Evolutionary conservation across 2,329 filamentous ascomycete species (phyloP), one percentile per base, ranked within the genome.

Genomic region (Venturia asperata): DNA sequence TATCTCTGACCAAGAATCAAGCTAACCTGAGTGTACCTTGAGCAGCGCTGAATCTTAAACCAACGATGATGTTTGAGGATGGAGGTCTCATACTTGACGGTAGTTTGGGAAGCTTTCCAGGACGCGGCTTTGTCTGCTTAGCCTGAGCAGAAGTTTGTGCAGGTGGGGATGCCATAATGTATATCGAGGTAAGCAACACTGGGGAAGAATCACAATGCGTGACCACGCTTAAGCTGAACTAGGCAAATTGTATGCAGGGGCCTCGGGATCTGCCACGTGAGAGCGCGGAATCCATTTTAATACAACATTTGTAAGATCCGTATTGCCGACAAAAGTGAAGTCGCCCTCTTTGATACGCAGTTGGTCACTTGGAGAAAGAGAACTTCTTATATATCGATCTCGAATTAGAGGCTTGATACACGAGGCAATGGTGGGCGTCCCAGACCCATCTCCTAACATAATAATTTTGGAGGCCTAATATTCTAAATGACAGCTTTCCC

Each of bases 31-130:
- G 4, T 10, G 39, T 15, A 41, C 15, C 4, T 15, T 41, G 39
- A 10, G 39, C 39, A 41, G 39, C 3, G 15, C 10, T 2, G 39
- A 41, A 41, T 41, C 9, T 10, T 41, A 15, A 15, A 41, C 39
- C 11, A 15, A 41, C 39, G 9, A 9, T 41, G 9, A 41, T 41
- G 9, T 15, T 15, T 2, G 41, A 62, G 10, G n/a, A n/a, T 34
- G 62, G 30, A n/a, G n/a, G 0, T 17, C 2, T 19, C 55, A 15
- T 61, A 65, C 64, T 65, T 47, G 39, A 42, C 13, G 64, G 64
- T 5, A 65, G 41, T 43, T 62, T 65, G 5, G 56, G 42, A 19
- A 65, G 56, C 56, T 65, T 65, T 27, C 52, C 52, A 58, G 27
- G 30, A 10, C 52, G 52, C 30, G 27, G 19, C 7, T 37, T 37